Conservation (phyloP, 176 grass and related monocot species). For the Ananas comosus region DNA sequence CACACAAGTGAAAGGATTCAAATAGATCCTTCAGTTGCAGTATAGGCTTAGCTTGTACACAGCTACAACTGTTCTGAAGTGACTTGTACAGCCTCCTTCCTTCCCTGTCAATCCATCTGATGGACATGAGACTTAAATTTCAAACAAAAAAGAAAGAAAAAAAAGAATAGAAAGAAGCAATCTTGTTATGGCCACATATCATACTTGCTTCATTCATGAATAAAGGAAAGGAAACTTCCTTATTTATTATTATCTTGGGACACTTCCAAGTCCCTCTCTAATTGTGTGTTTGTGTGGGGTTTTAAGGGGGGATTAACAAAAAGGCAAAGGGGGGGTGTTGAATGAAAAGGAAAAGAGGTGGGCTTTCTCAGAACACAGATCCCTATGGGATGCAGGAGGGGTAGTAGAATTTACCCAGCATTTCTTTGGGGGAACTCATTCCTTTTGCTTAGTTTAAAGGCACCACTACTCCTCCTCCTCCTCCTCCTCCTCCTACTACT, state of each 20-base stretch:
- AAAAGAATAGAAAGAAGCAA: background rate
- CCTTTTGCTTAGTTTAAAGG: constrained; percentile 97
- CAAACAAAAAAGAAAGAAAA: constrained; percentile 6
- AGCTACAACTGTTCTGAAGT: constrained; percentile 54
- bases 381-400: constrained; percentile 35
- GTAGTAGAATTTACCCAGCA: constrained; percentile 34
- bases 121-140: constrained; percentile 27
- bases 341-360: constrained; percentile 18
- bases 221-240: constrained; percentile 3
- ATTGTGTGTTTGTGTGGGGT: constrained; percentile 17
- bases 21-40: constrained; percentile 37
- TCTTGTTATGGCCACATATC: background rate
- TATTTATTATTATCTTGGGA: constrained; percentile 7
- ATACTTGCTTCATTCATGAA: background rate
- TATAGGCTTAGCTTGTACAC: constrained; percentile 41
- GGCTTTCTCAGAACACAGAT: constrained; percentile 75
- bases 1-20: constrained; percentile 37
- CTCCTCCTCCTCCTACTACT: background rate
- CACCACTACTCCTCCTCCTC: constrained; percentile 4
- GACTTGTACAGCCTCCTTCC: constrained; percentile 45
- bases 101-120: constrained; percentile 1
- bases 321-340: background rate
- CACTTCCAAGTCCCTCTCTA: constrained; percentile 20
- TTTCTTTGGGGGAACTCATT: constrained; percentile 56
- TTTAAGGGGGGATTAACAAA: constrained; percentile 24